Conservation (phyloP, 345 rosid genomes). For the Hibiscus tridactylites region DNA sequence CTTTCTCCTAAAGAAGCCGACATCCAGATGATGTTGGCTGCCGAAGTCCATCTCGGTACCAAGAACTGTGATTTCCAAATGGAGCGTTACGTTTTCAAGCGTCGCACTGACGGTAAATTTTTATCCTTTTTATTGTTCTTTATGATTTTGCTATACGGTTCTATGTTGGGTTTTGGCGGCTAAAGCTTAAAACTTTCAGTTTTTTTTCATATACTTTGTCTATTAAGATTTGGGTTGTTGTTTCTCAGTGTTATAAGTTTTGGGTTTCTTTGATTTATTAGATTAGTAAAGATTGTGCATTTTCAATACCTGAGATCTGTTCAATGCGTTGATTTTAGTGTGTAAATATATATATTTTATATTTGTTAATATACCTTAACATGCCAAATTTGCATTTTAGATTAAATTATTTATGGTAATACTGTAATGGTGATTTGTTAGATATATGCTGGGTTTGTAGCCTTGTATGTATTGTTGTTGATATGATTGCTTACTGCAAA, state of each 20-base stretch:
- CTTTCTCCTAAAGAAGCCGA: conserved; percentile 71
- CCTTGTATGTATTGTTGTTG: not conserved
- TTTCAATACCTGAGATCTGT: not conserved
- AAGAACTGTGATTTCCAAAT: conserved; percentile 86
- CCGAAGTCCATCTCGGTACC: conserved; percentile 91
- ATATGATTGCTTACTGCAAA: not conserved
- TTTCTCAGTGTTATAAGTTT: not conserved
- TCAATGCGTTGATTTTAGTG: not conserved
- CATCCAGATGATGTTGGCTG: conserved; percentile 83
- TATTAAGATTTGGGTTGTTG: not conserved
- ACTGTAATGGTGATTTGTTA: no score
- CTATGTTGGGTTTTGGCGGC: not conserved
- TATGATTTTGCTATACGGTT: not conserved
- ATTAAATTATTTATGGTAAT: no score
- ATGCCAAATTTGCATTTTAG: no score
- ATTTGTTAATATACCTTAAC: no score
- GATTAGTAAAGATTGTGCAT: not conserved
- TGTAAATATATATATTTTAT: not conserved
- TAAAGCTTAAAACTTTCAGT: not conserved
- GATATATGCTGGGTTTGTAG: no score
- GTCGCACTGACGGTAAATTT: conserved; percentile 72
- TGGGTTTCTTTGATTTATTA: not conserved
- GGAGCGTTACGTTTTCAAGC: conserved; percentile 93
- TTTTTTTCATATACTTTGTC: not conserved
- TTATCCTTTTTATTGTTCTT: not conserved